Conservation (phyloP, 768 basidiomycete species). For the Amyloporia xantha region DNA sequence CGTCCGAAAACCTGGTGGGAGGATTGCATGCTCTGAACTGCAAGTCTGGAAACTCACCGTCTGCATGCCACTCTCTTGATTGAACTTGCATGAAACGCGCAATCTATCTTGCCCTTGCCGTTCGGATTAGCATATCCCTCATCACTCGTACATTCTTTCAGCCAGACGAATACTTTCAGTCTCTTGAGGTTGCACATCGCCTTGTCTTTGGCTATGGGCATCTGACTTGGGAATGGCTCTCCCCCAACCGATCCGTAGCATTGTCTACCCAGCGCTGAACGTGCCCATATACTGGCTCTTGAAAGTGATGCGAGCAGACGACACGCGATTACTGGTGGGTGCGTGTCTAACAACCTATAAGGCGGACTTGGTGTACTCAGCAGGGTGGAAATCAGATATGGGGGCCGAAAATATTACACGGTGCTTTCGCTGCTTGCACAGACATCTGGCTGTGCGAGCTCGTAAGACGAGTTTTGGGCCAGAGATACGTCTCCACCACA, state of each 20-base stretch:
- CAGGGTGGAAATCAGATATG: constrained; percentile 44
- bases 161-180: constrained; percentile 95
- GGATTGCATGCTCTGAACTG: no score
- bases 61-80: no score
- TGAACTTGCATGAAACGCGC: constrained; percentile 4
- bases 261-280: constrained; percentile 78
- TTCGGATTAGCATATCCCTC: constrained; percentile 56
- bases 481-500: constrained; percentile 47
- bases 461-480: constrained; percentile 50
- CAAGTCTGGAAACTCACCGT: no score
- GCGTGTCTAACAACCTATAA: neutral
- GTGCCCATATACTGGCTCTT: constrained; percentile 72
- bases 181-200: constrained; percentile 86
- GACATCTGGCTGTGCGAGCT: constrained; percentile 71
- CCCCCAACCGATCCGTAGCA: constrained; percentile 61
- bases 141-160: constrained; percentile 85
- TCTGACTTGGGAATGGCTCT: constrained; percentile 94
- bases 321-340: constrained; percentile 58
- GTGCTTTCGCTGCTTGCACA: constrained; percentile 67
- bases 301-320: constrained; percentile 48
- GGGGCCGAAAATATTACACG: constrained; percentile 73
- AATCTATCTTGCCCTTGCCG: constrained; percentile 7
- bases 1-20: no score
- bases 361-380: neutral
- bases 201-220: constrained; percentile 88